Base-by-base conservation (phyloP, 2,329 filamentous ascomycete genomes). In the Talaromyces rugulosus region DNA sequence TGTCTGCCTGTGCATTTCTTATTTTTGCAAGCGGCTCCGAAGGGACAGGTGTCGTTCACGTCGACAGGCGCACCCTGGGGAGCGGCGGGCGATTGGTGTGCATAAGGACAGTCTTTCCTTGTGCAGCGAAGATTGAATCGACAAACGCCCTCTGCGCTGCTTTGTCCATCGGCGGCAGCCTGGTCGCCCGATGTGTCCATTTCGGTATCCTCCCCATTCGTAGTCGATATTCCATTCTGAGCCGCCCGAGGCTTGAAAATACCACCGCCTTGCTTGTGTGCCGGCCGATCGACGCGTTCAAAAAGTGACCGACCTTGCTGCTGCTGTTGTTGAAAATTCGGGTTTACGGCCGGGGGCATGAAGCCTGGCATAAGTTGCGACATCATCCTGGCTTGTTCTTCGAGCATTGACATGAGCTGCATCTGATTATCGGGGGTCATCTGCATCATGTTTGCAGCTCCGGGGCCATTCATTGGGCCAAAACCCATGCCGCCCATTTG, bases 11-110 rank as follows among this genome's bases (percentile, higher is more conserved):
- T 90, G 72, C 95, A 99, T 79, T 98, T 98, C 70, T 87, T 85
- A 82, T 98, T 99, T 79, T 95, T 96, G 86, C 95, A 99, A 8
- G 92, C 92, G 2, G 87, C 92, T 23, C 92, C 94, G 69, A 90
- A 98, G 18, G 85, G 85, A 80, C 95, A 99, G 18, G 84, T 82
- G 70, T 96, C 92, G 62, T 83, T 85, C 67, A 93, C 83, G 74
- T 98, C 95, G 62, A 98, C 82, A 0, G 87, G 83, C 2, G 85
- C 85, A 31, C 89, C 90, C 2, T 89, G 88, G 3, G 91, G 89
- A 34, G 94, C 93, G 2, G 90, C 92, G 1, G 95, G 92, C 16
- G 93, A 96, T 78, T 97, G 94, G 72, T 99, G 95, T 18, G 92
- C 95, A 74, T 92, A 99, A 67, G 89, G 89, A 79, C 95, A 99